Evolutionary conservation across 805 yeast species (phyloP), one percentile per base, ranked within the genome.

Genomic region (Blastobotrys robertii): DNA sequence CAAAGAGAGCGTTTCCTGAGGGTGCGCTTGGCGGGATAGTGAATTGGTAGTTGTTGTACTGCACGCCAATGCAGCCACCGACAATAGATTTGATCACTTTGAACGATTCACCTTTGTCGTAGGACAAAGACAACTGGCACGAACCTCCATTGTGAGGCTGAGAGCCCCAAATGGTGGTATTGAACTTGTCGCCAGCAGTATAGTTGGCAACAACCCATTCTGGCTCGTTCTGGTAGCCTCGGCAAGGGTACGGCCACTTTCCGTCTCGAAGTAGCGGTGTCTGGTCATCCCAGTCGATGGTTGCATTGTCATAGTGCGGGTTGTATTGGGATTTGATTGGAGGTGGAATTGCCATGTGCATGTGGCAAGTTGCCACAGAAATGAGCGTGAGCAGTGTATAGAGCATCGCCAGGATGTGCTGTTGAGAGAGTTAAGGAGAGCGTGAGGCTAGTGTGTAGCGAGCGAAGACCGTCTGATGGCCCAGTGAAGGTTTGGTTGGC

Each of bases 71-170:
- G 36, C 56, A 52, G 11, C 56, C 54, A 7, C 56, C 56, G 10
- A 52, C 51, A 8, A 52, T 47, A 8, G 53, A 50, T 34, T 50
- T 50, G 39, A 52, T 44, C 11, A 52, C 56, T n/a, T 44, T 45
- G 45, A 52, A 52, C 3, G 53, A 41, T 14, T 40, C 36, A 8
- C 54, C 56, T 2, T 42, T 48, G 37, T 52, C 56, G 34, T 50
- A 50, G 8, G 56, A 52, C 12, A 52, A 44, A 2, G 54, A 45
- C 3, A 52, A 29, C 33, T 52, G 56, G 45, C 56, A 52, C 9
- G 54, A 50, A 0, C 56, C 56, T n/a, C 56, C 56, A 22, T 37
- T 31, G 37, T 52, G 56, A 16, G 47, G 40, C 4, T 53, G 49
- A 5, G 30, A 33, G 8, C 56, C 56, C 19, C 25, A 36, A 9